These are phyloP conservation scores for Luffa acutangula DNA, from an alignment of 306 rosid genomes.

Conservation along the genomic window DNA sequence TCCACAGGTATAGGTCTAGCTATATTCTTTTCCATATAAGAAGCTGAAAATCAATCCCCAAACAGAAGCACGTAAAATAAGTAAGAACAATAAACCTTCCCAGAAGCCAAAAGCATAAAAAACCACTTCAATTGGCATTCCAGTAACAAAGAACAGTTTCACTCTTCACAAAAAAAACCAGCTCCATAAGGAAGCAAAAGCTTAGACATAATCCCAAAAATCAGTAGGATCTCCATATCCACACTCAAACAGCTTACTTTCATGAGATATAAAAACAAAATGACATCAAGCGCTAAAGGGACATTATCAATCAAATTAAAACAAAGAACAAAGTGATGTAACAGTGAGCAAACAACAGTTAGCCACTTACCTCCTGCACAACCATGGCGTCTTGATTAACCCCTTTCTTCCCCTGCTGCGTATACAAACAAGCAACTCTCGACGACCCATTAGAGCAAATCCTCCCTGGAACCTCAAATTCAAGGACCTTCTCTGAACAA, in stretches of 20 bases:
- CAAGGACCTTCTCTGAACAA: constrained; percentile 12
- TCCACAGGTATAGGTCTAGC: background rate
- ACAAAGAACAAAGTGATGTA: background rate
- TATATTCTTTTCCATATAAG: background rate
- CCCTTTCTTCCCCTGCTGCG: constrained; percentile 52
- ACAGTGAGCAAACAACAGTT: background rate
- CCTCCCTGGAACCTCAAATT: constrained; percentile 28
- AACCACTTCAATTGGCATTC: background rate
- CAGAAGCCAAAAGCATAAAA: background rate
- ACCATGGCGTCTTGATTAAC: constrained; percentile 51
- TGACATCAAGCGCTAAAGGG: background rate
- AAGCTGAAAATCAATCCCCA: background rate
- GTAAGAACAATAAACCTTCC: background rate
- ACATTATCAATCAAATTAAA: background rate
- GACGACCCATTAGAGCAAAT: constrained; percentile 23
- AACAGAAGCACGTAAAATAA: background rate
- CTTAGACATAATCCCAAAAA: background rate
- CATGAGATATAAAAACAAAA: background rate
- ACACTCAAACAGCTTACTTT: background rate
- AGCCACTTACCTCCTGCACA: constrained; percentile 31
- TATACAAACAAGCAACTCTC: constrained; percentile 32
- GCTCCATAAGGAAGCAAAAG: background rate
- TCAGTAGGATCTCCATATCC: background rate
- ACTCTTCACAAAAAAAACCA: background rate
- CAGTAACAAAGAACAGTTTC: background rate